Evolutionary conservation across 2,329 filamentous ascomycete genomes (phyloP), one percentile per base, ranked within the genome.

Genomic region (Cordyceps farinosa): DNA sequence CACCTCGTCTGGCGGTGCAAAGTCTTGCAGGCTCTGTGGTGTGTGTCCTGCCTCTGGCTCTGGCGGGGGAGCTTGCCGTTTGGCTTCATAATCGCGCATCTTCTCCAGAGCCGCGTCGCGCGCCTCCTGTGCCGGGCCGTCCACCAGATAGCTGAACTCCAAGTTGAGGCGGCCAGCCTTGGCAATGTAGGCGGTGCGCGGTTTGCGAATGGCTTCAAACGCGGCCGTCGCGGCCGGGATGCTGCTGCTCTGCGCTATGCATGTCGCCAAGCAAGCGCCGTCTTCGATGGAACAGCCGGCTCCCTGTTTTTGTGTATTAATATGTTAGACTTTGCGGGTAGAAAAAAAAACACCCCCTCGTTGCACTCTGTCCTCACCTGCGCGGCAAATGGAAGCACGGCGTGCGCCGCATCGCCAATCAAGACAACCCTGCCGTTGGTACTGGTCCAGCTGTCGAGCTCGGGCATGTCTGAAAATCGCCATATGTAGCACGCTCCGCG

Each of bases 381-480:
- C 10, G 42, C 42, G 4, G 42, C 42, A 0, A 44, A 44, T n/a
- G 55, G 44, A 17, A 48, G 34, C 55, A 58, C 38, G 3, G 55
- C 55, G 10, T 58, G 55, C 17, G 55, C 55, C 8, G 55, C 55
- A 48, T 58, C 55, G 44, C 55, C 55, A 17, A 58, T 48, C 22
- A 48, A 27, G 30, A 58, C 55, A 1, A 58, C 32, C 7, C 22
- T 47, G 30, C 55, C 45, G 45, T 48, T 58, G n/a, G 10, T 10
- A 22, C 55, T 58, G n/a, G 15, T 22, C 55, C 55, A 58, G 15
- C 15, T 38, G 27, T 30, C n/a, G 3, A 58, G 32, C 42, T 36
- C 42, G 0, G 55, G 10, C 7, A 50, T 29, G n/a, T 38, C 55
- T 2, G 55, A 58, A 6, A 58, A 29, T 2, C 30, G 32, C 44